Evolutionary conservation across 2,329 filamentous ascomycete species (phyloP).

Genomic region (Chalaropsis thielavioides): DNA sequence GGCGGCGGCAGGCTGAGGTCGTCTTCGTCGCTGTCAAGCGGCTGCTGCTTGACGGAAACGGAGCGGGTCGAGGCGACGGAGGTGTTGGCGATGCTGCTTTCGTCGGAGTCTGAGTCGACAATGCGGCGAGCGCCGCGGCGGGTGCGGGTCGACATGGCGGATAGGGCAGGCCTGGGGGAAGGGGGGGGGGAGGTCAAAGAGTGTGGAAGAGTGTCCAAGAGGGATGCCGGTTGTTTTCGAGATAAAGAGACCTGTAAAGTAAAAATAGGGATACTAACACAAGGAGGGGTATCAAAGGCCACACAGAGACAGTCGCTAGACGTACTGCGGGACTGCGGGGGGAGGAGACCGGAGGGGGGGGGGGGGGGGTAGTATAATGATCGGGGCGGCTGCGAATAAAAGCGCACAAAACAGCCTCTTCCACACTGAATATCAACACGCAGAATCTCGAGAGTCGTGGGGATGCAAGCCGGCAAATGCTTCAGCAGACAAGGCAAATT

Average conservation of each 20-base stretch:
- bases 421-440: no score
- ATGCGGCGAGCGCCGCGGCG: conserved; percentile 34
- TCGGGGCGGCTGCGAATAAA: no score
- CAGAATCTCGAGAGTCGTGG: no score
- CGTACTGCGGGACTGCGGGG: background rate
- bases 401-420: no score
- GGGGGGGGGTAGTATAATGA: background rate
- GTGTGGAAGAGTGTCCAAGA: background rate
- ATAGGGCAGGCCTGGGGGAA: conserved; percentile 15
- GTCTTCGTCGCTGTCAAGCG: conserved; percentile 8
- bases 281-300: conserved; percentile 11
- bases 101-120: conserved; percentile 59
- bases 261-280: background rate
- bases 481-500: background rate
- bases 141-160: conserved; percentile 28
- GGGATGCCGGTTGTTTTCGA: background rate
- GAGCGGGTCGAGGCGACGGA: conserved; percentile 13
- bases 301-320: background rate
- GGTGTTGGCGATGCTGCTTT: conserved; percentile 35
- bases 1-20: background rate
- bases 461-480: no score
- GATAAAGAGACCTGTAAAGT: background rate
- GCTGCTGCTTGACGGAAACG: conserved; percentile 7
- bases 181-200: background rate
- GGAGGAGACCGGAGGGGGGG: background rate